Evolutionary conservation across 2,329 filamentous ascomycete species (phyloP).

Genomic region (Zalaria sp.): DNA sequence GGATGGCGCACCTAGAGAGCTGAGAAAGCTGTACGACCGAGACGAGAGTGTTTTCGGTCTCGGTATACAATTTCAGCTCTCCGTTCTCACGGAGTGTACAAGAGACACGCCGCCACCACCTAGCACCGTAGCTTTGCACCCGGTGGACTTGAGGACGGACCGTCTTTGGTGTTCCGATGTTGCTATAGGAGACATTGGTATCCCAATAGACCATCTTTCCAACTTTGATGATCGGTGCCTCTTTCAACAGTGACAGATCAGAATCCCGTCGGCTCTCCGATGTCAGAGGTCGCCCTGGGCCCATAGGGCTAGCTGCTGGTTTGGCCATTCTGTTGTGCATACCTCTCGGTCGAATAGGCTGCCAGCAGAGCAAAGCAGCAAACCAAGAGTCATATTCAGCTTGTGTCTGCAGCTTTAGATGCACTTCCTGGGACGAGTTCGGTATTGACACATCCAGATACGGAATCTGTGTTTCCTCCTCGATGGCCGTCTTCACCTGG

Average conservation of each 20-base stretch:
- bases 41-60: slow-evolving; percentile 67
- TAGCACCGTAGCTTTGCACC: slow-evolving; percentile 41
- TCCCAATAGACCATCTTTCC: slow-evolving; percentile 64
- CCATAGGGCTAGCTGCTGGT: slow-evolving; percentile 22
- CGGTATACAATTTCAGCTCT: slow-evolving; percentile 78
- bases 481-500: slow-evolving; percentile 41
- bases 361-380: slow-evolving; percentile 68
- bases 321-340: slow-evolving; percentile 40
- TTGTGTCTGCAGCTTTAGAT: slow-evolving; percentile 48
- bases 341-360: slow-evolving; percentile 52
- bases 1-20: slow-evolving; percentile 77
- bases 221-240: slow-evolving; percentile 83
- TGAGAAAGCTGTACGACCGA: slow-evolving; percentile 79
- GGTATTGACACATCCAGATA: slow-evolving; percentile 38
- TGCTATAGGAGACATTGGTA: slow-evolving; percentile 41
- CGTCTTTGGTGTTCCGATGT: slow-evolving; percentile 13
- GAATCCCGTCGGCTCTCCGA: slow-evolving; percentile 29
- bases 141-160: slow-evolving; percentile 38
- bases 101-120: slow-evolving; percentile 77
- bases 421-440: slow-evolving; percentile 43
- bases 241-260: slow-evolving; percentile 43
- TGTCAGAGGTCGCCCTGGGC: slow-evolving; percentile 1
- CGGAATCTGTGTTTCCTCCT: slow-evolving; percentile 32
- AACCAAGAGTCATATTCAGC: slow-evolving; percentile 68
- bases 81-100: slow-evolving; percentile 92